Conservation (phyloP, 257 asterid species). For the Eustoma russellianum region DNA sequence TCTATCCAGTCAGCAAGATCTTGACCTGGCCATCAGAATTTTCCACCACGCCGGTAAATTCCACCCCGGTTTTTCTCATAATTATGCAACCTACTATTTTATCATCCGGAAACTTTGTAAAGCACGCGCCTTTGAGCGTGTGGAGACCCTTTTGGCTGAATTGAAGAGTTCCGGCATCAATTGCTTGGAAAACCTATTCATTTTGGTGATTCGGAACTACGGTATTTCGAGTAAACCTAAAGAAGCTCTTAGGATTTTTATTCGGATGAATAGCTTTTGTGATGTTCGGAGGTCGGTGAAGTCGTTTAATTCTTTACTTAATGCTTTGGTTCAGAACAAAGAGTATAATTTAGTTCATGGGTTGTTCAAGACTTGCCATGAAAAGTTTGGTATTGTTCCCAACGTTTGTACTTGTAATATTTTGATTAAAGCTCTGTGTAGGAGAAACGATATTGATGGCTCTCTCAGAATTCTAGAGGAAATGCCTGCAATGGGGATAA, state of each 20-base stretch:
- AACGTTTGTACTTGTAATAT: conserved; percentile 80
- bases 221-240: conserved; percentile 74
- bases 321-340: conserved; percentile 73
- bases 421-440: conserved; percentile 71
- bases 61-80: conserved; percentile 59
- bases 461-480: conserved; percentile 66
- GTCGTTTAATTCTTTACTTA: conserved; percentile 63
- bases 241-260: conserved; percentile 52
- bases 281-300: conserved; percentile 61
- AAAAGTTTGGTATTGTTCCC: conserved; percentile 55
- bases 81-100: conserved; percentile 57
- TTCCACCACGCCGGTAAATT: conserved; percentile 65
- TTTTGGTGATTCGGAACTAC: conserved; percentile 56
- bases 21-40: conserved; percentile 68
- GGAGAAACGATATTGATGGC: conserved; percentile 50
- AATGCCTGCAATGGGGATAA: conserved; percentile 84
- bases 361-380: conserved; percentile 58
- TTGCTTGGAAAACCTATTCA: conserved; percentile 63
- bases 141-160: conserved; percentile 41
- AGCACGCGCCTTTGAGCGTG: conserved; percentile 50
- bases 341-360: conserved; percentile 67
- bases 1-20: conserved; percentile 52
- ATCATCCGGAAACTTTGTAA: conserved; percentile 72
- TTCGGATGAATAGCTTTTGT: conserved; percentile 42
- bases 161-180: conserved; percentile 29